Conservation (phyloP, 345 rosid species). For the Kernera saxatilis region DNA sequence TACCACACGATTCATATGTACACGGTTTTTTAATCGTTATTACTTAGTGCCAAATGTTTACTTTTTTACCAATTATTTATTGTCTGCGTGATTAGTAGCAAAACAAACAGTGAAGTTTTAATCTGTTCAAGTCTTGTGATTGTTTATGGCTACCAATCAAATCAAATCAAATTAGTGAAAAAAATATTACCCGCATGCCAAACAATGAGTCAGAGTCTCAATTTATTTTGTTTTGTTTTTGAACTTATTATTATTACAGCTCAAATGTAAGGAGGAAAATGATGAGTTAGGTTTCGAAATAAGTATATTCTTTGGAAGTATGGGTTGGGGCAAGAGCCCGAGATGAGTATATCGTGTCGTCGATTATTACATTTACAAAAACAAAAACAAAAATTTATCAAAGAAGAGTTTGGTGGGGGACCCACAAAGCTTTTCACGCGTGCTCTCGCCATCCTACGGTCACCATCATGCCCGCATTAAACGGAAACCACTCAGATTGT, state of each 20-base stretch:
- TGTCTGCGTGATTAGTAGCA: not conserved
- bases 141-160: not conserved
- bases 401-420: constrained; percentile 9
- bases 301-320: constrained; percentile 4
- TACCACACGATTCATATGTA: constrained; percentile 3
- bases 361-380: constrained; percentile 3
- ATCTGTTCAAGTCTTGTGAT: not conserved
- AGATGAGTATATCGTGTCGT: not conserved
- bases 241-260: constrained; percentile 5
- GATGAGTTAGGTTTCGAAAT: constrained; percentile 20
- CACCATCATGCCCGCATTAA: constrained; percentile 30
- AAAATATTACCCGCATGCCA: constrained; percentile 5
- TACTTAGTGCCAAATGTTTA: constrained; percentile 11
- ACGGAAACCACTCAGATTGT: constrained; percentile 27
- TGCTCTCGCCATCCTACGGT: constrained; percentile 29
- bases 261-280: constrained; percentile 9
- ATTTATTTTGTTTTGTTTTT: not conserved
- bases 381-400: not conserved
- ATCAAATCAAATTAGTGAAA: not conserved
- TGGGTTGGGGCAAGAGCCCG: constrained; percentile 27
- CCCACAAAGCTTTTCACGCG: constrained; percentile 32
- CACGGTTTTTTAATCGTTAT: not conserved
- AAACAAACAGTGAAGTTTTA: not conserved
- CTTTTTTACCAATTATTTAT: not conserved
- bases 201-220: constrained; percentile 17